Evolutionary conservation across 352 stramenopile species (phyloP), one percentile per base, ranked within the genome.

Genomic region (Phytophthora quininea): DNA sequence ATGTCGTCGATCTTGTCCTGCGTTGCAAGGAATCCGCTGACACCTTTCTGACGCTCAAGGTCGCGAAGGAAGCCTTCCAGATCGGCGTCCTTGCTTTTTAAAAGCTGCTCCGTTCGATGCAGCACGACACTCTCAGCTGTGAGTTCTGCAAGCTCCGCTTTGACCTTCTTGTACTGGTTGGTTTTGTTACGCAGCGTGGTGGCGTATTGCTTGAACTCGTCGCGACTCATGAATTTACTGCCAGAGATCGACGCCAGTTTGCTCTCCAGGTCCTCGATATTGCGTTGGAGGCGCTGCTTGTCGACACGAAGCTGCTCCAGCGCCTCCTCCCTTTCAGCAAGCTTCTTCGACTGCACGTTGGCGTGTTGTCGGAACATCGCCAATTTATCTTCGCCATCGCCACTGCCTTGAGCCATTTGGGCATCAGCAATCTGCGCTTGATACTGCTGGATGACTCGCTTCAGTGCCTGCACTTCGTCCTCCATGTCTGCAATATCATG

Each of bases 141-240:
- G 38, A 98, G 74, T 51, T 86, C 80, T 1, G 76, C 77, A 31
- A 98, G 77, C 71, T 98, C 89, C 7, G 69, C 79, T 75, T 98
- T 98, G 12, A 93, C 73, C 50, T 90, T 89, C 67, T 98, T 96
- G 79, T 97, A 97, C 47, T 95, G 82, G 64, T 96, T 91, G 4
- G 87, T 97, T 66, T 97, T 98, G 63, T 97, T 95, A 47, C 93
- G 82, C 50, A 99, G 71, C 27, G 84, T 83, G 47, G 84, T 91
- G 35, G 80, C 88, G 67, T 97, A 97, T 58, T 97, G 82, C 62
- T 95, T 91, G 64, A 97, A 96, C 62, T 98, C 91, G 50, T 96
- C 88, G 54, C 86, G 87, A 45, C 77, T 90, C 86, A 96, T 94
- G 68, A 90, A 92, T 42, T 95, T 89, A 31, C 82, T 72, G 2